Conservation (phyloP, 768 basidiomycete genomes). For the Myochromella boudieri region DNA sequence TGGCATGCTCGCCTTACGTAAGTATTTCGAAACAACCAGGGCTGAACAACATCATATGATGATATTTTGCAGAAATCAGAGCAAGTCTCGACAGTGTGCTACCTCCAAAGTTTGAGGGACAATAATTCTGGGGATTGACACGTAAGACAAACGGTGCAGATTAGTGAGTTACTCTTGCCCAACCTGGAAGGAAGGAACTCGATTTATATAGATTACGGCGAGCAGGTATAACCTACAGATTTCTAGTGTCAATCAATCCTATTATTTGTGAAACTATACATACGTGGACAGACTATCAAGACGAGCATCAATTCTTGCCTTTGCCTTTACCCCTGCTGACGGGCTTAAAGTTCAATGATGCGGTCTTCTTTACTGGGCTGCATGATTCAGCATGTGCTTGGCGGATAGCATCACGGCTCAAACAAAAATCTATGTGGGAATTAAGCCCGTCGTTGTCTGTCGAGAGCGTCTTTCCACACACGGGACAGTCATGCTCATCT, state of each 20-base stretch:
- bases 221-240: no score
- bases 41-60: neutral
- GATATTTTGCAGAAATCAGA: conserved; percentile 17
- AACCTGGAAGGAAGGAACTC: no score
- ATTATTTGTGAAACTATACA: no score
- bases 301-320: neutral
- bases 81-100: conserved; percentile 14
- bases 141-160: no score
- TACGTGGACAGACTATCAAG: no score
- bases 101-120: conserved; percentile 5
- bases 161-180: no score
- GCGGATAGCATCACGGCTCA: conserved; percentile 75
- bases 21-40: conserved; percentile 23
- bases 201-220: no score
- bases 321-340: conserved; percentile 10
- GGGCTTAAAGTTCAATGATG: conserved; percentile 5
- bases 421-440: conserved; percentile 86
- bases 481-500: conserved; percentile 61
- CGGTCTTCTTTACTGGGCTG: conserved; percentile 10
- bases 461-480: conserved; percentile 61
- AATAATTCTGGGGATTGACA: no score
- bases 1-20: conserved; percentile 52
- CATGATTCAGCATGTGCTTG: conserved; percentile 58
- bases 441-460: conserved; percentile 81
- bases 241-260: no score